A percentile compares a stretch with the other conserved stretches of the same genome.
Evolutionary conservation across 2,329 filamentous ascomycete genomes (phyloP).

Genomic region (Tolypocladium capitatum): DNA sequence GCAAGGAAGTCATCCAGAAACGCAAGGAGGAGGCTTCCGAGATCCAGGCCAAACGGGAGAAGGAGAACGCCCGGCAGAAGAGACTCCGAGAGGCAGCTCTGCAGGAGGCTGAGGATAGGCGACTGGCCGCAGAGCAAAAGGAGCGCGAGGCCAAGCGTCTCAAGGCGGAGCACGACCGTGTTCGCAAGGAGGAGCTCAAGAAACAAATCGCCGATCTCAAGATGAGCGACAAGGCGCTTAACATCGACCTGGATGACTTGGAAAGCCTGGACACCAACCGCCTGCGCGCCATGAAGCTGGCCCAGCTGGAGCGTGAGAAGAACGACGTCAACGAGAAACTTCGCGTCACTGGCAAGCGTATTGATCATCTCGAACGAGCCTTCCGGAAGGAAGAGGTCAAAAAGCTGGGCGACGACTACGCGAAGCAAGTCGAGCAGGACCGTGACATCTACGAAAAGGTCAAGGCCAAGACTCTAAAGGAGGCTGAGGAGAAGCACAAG

Average conservation of each 20-base stretch:
- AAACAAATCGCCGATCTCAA: slow-evolving; percentile 87
- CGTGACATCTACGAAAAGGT: slow-evolving; percentile 65
- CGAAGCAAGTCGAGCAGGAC: slow-evolving; percentile 67
- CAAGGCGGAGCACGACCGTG: slow-evolving; percentile 76
- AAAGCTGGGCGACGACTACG: slow-evolving; percentile 78
- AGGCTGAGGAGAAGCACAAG: slow-evolving; percentile 78
- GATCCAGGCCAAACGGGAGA: slow-evolving; percentile 74
- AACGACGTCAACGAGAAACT: slow-evolving; percentile 87
- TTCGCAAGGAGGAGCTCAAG: slow-evolving; percentile 87
- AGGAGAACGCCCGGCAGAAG: slow-evolving; percentile 83
- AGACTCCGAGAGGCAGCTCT: slow-evolving; percentile 75
- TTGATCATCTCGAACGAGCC: slow-evolving; percentile 93
- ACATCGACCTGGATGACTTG: slow-evolving; percentile 68
- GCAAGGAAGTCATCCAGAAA: slow-evolving; percentile 87
- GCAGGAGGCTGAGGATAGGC: slow-evolving; percentile 78
- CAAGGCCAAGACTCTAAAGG: slow-evolving; percentile 65
- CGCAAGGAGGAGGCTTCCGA: slow-evolving; percentile 94
- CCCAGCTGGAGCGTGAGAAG: slow-evolving; percentile 95
- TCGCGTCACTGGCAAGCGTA: slow-evolving; percentile 82
- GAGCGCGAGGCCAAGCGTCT: slow-evolving; percentile 79
- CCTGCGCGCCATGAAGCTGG: slow-evolving; percentile 87
- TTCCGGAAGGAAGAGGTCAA: slow-evolving; percentile 93
- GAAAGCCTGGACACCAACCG: slow-evolving; percentile 79
- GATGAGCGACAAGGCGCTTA: slow-evolving; percentile 62
- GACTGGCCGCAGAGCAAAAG: slow-evolving; percentile 82